Conservation (phyloP, 768 basidiomycete genomes). For the Ramaria sp. region DNA sequence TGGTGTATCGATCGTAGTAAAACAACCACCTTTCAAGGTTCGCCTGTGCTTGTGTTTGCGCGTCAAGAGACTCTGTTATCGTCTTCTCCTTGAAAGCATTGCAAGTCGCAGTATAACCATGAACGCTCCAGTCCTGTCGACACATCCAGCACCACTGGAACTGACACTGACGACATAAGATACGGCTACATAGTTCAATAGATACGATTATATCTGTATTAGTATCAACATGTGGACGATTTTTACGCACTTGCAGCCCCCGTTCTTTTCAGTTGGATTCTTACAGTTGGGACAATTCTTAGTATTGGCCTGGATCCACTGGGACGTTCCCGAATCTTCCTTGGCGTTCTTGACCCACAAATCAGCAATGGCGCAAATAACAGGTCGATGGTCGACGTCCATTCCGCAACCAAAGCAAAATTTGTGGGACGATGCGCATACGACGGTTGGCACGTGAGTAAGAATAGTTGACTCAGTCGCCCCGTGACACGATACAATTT, state of each 20-base stretch:
- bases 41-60: slow-evolving; percentile 1
- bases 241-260: slow-evolving; percentile 13
- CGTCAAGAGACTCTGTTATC: neutral
- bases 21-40: slow-evolving; percentile 12
- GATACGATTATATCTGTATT: neutral
- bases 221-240: neutral
- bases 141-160: slow-evolving; percentile 13
- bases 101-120: slow-evolving; percentile 11
- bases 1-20: slow-evolving; percentile 12
- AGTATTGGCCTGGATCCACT: slow-evolving; percentile 14
- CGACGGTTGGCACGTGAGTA: slow-evolving; percentile 10
- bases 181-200: slow-evolving; percentile 1
- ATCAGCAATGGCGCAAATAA: slow-evolving; percentile 10
- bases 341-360: slow-evolving; percentile 10
- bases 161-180: slow-evolving; percentile 11
- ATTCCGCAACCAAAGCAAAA: slow-evolving; percentile 12
- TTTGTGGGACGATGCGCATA: slow-evolving; percentile 3
- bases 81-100: slow-evolving; percentile 9
- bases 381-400: slow-evolving; percentile 9
- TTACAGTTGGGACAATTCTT: slow-evolving; percentile 11
- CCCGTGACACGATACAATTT: slow-evolving; percentile 7
- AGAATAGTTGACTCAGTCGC: slow-evolving; percentile 5
- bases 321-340: slow-evolving; percentile 11
- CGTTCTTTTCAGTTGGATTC: slow-evolving; percentile 12
- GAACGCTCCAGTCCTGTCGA: slow-evolving; percentile 10